Evolutionary conservation across 371 early-diverging fungal genomes (phyloP), one percentile per base, ranked within the genome.

Genomic region (Spiromyces aspiralis): DNA sequence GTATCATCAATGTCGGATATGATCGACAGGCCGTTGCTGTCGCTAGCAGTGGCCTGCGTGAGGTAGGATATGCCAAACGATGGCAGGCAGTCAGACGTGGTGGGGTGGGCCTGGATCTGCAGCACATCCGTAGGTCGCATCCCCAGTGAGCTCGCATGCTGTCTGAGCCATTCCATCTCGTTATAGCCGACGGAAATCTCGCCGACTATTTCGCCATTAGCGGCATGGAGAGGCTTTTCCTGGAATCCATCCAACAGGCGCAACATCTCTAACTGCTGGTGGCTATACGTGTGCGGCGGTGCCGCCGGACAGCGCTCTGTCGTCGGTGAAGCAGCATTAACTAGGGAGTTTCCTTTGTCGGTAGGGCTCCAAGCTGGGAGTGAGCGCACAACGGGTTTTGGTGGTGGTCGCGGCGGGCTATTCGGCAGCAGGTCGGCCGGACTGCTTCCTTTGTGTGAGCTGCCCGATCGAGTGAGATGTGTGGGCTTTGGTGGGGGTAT

Each of bases 1-100:
- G 89, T 90, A 56, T 88, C 89, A 69, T 90, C 89, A 46, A 90
- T 82, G 61, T 90, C 87, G 0, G 83, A 82, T 45, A 90, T 84
- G n/a, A 90, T 56, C 0, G 88, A 85, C 20, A 84, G 64, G 1
- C 90, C 86, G 1, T 47, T 50, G 13, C 35, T 35, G 6, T 35
- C 35, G 16, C 6, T 6, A 6, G 16, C 35, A 35, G 6, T 6
- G 10, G 16, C 35, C 16, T 16, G 35, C n/a, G n/a, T n/a, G n/a
- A n/a, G n/a, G n/a, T n/a, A n/a, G n/a, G n/a, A n/a, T n/a, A n/a
- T n/a, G 16, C 35, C 35, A 35, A 35, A 35, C 16, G 35, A 6
- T 16, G 6, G 35, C 10, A 10, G 35, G 16, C 35, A 35, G 35
- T 16, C 10, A 6, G 35, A 35, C 10, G 35, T 16, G 6, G 35